Percentiles rank a stretch among this genome's conserved stretches.
Conservation (phyloP, 192 early-diverging fungal species). For the Gamsiella multidivaricata region DNA sequence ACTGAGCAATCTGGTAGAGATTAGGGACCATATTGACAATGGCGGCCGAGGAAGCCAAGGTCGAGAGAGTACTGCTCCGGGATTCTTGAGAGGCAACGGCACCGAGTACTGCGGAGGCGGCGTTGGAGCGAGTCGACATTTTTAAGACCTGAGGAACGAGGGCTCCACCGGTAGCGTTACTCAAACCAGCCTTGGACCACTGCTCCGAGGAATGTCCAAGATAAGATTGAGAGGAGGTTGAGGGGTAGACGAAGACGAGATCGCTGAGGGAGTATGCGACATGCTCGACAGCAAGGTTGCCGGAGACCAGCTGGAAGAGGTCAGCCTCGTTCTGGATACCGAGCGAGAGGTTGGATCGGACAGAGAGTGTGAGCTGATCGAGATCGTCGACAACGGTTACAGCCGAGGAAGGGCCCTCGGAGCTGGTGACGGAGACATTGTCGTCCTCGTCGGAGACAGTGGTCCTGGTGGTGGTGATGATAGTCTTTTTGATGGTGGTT, state of each 20-base stretch:
- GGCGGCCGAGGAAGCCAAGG: conserved; percentile 78
- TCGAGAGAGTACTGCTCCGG: conserved; percentile 25
- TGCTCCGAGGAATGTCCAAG: conserved; percentile 71
- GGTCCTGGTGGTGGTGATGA: conserved; percentile 1
- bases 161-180: conserved; percentile 71
- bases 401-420: conserved; percentile 48
- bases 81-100: conserved; percentile 61
- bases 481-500: conserved; percentile 21
- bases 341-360: conserved; percentile 51
- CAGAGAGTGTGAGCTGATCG: conserved; percentile 45
- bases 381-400: conserved; percentile 47
- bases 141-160: conserved; percentile 73
- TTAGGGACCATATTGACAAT: conserved; percentile 87
- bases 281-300: conserved; percentile 75
- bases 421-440: conserved; percentile 30
- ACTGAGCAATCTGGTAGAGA: conserved; percentile 75
- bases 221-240: conserved; percentile 63
- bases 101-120: conserved; percentile 82
- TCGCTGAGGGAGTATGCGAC: conserved; percentile 84
- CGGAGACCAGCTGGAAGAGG: conserved; percentile 58
- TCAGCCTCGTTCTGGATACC: conserved; percentile 28
- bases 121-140: conserved; percentile 85
- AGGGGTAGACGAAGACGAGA: conserved; percentile 87
- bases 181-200: conserved; percentile 73
- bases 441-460: conserved; percentile 22